Evolutionary conservation across 2,329 filamentous ascomycete genomes (phyloP), one percentile per base, ranked within the genome.

Genomic region (Exophiala xenobiotica): DNA sequence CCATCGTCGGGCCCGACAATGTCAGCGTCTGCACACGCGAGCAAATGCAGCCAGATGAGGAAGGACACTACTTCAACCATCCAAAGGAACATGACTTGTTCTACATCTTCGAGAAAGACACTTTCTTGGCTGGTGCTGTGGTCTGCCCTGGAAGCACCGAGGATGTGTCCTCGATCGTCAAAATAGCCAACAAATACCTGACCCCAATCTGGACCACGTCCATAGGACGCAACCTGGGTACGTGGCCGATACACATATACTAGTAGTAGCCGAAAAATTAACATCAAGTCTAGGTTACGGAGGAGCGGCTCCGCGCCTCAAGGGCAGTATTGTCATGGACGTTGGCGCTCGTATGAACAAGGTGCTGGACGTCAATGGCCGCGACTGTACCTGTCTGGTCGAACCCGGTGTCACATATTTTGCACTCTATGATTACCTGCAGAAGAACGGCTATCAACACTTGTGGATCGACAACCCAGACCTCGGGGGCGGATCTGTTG

Each of bases 351-450:
- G 70, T 27, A 74, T 74, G 72, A 70, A 70, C 51, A 56, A 60
- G 44, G 69, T 74, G 47, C 56, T 74, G 6, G 56, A 61, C 5
- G 59, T 68, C 41, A 70, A 72, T 31, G 65, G 66, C 1, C 64
- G 68, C 19, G 62, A 64, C 4, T 71, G 68, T 52, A 64, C 67
- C 19, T 73, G 70, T 44, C 62, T 74, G 0, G 67, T 75, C n/a
- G 72, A 74, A 51, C 72, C 72, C 0, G 72, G 72, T 0, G 72
- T 74, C 1, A 69, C 68, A 1, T 75, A 70, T 53, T 68, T 67
- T 24, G 64, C 64, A 12, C 63, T 74, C 8, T 65, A 71, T 54
- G 66, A 70, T 9, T 66, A 69, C 39, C 65, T 72, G n/a, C 62
- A 68, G 26, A 56, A 59, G 14, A 58, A 59, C 63, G 68, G 69